These are phyloP conservation scores for Neofusicoccum cordaticola DNA, from an alignment of 2,329 filamentous ascomycete species.

Conservation along the genomic window DNA sequence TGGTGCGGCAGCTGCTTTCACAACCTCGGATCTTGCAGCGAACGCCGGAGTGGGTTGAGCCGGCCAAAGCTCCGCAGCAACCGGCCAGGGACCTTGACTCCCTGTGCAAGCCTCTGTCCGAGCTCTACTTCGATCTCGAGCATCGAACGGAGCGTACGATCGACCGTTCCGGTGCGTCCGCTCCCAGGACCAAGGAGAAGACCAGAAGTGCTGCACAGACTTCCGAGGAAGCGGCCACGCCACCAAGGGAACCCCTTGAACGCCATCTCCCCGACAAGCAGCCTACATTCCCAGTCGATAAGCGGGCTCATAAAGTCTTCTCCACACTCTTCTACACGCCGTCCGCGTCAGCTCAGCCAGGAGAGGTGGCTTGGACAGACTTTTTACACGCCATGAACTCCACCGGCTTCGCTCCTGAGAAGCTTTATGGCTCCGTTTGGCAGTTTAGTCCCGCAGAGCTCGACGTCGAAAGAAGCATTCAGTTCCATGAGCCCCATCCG, in stretches of 20 bases:
- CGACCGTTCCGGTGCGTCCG: conserved; percentile 18
- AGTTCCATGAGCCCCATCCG: conserved; percentile 62
- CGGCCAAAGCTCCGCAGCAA: conserved; percentile 4
- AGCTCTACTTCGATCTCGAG: conserved; percentile 25
- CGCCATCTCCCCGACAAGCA: not conserved
- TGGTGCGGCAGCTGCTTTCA: conserved; percentile 25
- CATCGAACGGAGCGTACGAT: conserved; percentile 17
- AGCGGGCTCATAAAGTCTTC: conserved; percentile 44
- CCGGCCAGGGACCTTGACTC: not conserved
- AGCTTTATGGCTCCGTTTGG: conserved; percentile 62
- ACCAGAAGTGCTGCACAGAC: conserved; percentile 21
- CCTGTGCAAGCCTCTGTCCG: conserved; percentile 24
- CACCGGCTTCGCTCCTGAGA: conserved; percentile 52
- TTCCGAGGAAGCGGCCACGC: not conserved
- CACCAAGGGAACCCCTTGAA: conserved; percentile 3
- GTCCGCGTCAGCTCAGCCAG: conserved; percentile 35
- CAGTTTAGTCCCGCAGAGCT: conserved; percentile 50
- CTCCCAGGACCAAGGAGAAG: conserved; percentile 27
- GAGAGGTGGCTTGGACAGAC: conserved; percentile 54
- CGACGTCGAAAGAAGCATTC: conserved; percentile 50
- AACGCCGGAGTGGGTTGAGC: conserved; percentile 51
- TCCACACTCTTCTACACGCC: conserved; percentile 42
- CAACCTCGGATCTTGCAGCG: conserved; percentile 41
- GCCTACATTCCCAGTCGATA: conserved; percentile 32
- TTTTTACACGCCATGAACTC: conserved; percentile 53